phyloP scores from a whole-genome alignment of 257 asterid species.

The Lycium barbarum region DNA sequence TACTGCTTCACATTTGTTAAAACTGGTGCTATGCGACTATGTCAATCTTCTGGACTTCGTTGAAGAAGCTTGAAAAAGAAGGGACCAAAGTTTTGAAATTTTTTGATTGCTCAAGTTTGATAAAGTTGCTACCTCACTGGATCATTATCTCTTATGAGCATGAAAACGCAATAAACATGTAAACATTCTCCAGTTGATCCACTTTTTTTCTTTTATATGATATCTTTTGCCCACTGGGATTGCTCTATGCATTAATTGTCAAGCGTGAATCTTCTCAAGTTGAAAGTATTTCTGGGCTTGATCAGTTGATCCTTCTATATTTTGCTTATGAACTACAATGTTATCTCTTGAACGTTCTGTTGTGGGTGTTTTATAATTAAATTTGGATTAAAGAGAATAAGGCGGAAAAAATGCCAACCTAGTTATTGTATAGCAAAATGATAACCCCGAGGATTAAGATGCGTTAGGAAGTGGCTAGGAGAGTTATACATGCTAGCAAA shows the following conservation, averaged over 20 bases:
- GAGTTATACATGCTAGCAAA: conserved; percentile 3
- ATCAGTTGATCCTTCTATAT: neutral
- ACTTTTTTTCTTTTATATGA: neutral
- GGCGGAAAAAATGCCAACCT: neutral
- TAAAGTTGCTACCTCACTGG: neutral
- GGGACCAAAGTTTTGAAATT: neutral
- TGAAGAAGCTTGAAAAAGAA: neutral
- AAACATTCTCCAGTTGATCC: neutral
- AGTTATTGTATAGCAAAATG: neutral
- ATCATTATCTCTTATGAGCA: neutral
- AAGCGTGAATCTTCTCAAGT: conserved; percentile 12
- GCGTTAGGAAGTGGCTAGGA: neutral
- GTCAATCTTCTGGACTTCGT: neutral
- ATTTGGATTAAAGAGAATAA: conserved; percentile 13
- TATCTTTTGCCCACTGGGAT: neutral
- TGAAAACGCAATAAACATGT: neutral
- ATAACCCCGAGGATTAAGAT: neutral
- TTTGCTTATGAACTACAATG: neutral
- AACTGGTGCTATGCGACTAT: neutral
- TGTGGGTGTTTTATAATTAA: neutral
- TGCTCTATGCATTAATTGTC: conserved; percentile 19
- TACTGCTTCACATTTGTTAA: neutral
- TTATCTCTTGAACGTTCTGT: conserved; percentile 1
- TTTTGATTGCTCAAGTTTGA: neutral
- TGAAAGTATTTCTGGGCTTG: conserved; percentile 1